Percentiles rank a stretch among this genome's conserved stretches.
phyloP scores from a whole-genome alignment of 305 asterid genomes.

The Fraxinus sp. region DNA sequence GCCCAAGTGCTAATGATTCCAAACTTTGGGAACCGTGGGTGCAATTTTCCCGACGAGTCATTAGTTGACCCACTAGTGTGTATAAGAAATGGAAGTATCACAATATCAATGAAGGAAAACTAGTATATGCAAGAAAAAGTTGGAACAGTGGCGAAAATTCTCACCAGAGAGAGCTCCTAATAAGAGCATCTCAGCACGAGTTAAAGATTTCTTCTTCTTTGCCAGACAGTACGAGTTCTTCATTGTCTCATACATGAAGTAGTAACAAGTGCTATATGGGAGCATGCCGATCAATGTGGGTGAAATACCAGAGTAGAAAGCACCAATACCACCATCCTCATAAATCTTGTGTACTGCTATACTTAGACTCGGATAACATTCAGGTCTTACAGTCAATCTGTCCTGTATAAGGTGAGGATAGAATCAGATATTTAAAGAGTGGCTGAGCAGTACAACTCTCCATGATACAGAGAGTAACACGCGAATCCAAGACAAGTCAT shows the following conservation, averaged over 20 bases:
- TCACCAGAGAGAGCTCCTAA: constrained; percentile 93
- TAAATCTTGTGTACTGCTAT: constrained; percentile 67
- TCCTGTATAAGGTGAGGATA: constrained; percentile 53
- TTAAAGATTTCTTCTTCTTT: constrained; percentile 58
- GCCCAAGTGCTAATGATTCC: background rate
- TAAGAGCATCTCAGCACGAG: constrained; percentile 79
- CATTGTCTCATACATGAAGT: constrained; percentile 92
- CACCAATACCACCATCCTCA: constrained; percentile 69
- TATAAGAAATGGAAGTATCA: background rate
- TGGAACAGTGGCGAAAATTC: constrained; percentile 2
- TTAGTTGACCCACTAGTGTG: background rate
- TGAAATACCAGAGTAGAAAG: constrained; percentile 68
- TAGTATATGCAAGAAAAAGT: background rate
- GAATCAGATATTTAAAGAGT: background rate
- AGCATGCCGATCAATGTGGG: constrained; percentile 97
- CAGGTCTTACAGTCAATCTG: constrained; percentile 80
- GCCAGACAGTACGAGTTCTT: constrained; percentile 79
- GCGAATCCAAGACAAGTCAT: background rate
- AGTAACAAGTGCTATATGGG: constrained; percentile 93
- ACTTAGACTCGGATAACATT: constrained; percentile 68
- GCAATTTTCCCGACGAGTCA: background rate
- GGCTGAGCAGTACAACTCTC: background rate
- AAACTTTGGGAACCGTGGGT: background rate
- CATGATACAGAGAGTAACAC: background rate
- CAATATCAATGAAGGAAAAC: background rate